Base-by-base conservation (phyloP, 1,284 basidiomycete genomes). In the Moesziomyces sp. region DNA sequence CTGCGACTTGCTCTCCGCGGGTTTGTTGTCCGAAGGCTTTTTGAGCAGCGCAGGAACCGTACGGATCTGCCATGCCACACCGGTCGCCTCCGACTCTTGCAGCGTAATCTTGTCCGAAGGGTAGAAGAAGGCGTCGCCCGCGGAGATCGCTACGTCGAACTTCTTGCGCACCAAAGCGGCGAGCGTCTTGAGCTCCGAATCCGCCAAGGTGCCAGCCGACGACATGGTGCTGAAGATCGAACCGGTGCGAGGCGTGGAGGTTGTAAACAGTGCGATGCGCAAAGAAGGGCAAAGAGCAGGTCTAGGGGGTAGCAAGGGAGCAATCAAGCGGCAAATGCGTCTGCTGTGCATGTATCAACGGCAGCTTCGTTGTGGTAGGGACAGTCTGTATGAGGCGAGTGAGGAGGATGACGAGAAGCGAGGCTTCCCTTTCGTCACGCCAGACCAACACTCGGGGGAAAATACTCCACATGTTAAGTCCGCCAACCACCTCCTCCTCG, bases 111-210 rank as follows among this genome's bases (percentile, higher is more conserved):
- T 65, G 8, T 75, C 58, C 11, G 80, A 82, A 3, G 78, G 74
- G 43, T 76, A 82, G 74, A 77, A 82, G 53, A 74, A 79, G n/a
- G 77, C 80, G 48, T 79, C 79, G 16, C 77, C 76, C 3, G 61
- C 53, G 0, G 43, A 45, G 14, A 80, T 60, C 5, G 80, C 80
- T 1, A 52, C 24, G 19, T 74, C 65, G 49, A 74, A 80, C 47
- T 77, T 69, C 49, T 65, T 59, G 28, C 68, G 55, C 45, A 82
- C 77, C 10, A 51, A 51, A 13, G 53, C 23, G 13, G 70, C 55
- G 42, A 81, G 71, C 38, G 66, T 46, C 19, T 59, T 61, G 40
- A 74, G 66, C 13, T 69, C 66, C 10, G 49, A 23, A 9, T 74
- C 71, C 1, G 62, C 24, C 11, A 64, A 53, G 2, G 62, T n/a